Conservation (phyloP, 208 protist genomes). For the Leishmania gerbilli region DNA sequence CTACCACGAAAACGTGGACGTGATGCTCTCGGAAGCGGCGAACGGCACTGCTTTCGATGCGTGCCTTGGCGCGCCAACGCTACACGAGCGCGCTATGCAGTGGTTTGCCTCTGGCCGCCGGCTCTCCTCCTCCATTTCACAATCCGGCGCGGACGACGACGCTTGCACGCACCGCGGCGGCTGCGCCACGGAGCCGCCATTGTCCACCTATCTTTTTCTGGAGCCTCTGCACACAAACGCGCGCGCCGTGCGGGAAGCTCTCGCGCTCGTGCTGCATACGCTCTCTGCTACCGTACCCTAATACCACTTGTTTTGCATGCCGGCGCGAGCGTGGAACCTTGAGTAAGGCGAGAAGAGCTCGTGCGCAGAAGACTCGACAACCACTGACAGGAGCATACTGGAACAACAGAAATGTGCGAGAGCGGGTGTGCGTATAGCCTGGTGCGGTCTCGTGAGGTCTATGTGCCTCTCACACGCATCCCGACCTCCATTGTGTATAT, state of each 20-base stretch:
- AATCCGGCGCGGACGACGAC: not conserved
- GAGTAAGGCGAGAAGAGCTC: not conserved
- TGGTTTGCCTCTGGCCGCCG: not conserved
- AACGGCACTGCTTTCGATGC: not conserved
- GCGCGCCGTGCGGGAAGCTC: conserved; percentile 21
- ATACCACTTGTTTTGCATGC: too few species aligned
- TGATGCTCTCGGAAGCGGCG: not conserved
- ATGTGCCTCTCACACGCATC: not conserved
- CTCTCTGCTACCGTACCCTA: conserved; percentile 15
- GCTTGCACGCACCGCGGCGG: not conserved
- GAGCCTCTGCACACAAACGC: conserved; percentile 28
- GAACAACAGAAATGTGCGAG: not conserved
- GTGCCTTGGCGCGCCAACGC: not conserved
- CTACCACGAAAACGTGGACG: conserved; percentile 11
- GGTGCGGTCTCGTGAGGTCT: not conserved
- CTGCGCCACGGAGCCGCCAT: not conserved
- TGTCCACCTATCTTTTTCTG: not conserved
- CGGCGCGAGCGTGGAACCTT: not conserved
- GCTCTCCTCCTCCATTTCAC: not conserved
- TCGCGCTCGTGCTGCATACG: conserved; percentile 16
- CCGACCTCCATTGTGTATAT: not conserved
- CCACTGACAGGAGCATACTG: not conserved
- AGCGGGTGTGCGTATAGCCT: not conserved
- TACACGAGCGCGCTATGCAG: not conserved
- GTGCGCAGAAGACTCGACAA: not conserved